A percentile compares a stretch with the other conserved stretches of the same genome.
phyloP scores from a whole-genome alignment of 2,329 filamentous ascomycete genomes.

The Aurifilum marmelostoma region DNA sequence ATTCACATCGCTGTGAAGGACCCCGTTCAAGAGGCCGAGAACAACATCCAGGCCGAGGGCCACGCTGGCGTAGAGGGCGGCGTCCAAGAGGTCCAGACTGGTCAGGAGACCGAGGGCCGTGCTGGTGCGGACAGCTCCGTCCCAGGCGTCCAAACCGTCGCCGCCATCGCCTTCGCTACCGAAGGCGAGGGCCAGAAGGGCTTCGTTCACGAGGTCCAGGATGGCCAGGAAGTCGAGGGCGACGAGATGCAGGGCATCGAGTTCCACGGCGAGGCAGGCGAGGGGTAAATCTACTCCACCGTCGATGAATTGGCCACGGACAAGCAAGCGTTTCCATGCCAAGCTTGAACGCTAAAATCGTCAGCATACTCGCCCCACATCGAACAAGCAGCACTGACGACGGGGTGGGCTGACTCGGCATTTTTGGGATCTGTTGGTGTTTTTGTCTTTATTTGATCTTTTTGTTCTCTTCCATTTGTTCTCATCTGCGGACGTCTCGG shows the following conservation, averaged over 20 bases:
- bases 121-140: too few species aligned
- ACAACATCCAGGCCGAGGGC: background rate
- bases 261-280: background rate
- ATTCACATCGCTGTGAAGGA: background rate
- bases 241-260: conserved; percentile 10
- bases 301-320: too few species aligned
- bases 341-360: background rate
- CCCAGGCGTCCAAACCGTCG: too few species aligned
- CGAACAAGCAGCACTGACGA: background rate
- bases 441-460: background rate
- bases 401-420: background rate
- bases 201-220: background rate
- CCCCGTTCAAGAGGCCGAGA: background rate
- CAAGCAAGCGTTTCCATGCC: too few species aligned
- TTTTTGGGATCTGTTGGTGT: background rate
- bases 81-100: background rate
- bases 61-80: background rate
- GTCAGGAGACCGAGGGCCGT: background rate
- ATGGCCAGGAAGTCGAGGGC: background rate
- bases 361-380: background rate
- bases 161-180: too few species aligned
- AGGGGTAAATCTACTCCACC: background rate
- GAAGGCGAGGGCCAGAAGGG: too few species aligned
- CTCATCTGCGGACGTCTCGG: background rate
- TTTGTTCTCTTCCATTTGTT: background rate